These are phyloP conservation scores for Emericellopsis atlantica DNA, from an alignment of 2,329 filamentous ascomycete genomes.

Conservation along the genomic window DNA sequence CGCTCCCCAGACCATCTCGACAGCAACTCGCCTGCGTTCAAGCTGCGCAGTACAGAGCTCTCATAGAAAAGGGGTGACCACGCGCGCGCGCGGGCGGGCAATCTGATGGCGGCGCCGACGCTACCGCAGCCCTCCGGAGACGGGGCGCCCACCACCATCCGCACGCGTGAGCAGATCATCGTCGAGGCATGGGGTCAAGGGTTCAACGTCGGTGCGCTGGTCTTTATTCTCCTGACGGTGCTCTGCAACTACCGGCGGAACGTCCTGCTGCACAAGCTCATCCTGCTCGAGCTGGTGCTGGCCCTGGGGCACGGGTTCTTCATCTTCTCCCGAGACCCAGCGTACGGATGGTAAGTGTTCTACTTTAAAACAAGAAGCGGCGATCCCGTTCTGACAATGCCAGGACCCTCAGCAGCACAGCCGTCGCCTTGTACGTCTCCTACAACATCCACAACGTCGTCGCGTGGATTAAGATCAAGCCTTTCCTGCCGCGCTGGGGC, in stretches of 20 bases:
- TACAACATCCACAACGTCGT: constrained; percentile 6
- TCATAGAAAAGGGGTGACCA: too few relatives aligned
- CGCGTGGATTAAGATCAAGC: constrained; percentile 7
- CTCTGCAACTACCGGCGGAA: constrained; percentile 6
- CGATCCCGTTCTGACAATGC: neutral
- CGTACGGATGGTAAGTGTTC: constrained; percentile 3
- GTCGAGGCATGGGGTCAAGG: constrained; percentile 7
- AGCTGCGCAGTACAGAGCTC: too few relatives aligned
- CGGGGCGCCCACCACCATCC: neutral
- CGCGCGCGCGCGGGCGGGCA: too few relatives aligned
- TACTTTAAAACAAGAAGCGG: neutral
- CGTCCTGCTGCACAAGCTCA: constrained; percentile 7
- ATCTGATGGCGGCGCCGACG: too few relatives aligned
- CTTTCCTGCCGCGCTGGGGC: constrained; percentile 7
- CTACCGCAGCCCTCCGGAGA: too few relatives aligned
- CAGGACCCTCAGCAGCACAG: constrained; percentile 5
- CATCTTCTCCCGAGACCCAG: constrained; percentile 5
- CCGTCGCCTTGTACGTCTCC: constrained; percentile 5
- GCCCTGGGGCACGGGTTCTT: constrained; percentile 5
- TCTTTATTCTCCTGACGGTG: constrained; percentile 5
- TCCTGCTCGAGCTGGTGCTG: constrained; percentile 6
- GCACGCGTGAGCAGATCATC: constrained; percentile 3
- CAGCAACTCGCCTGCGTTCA: too few relatives aligned
- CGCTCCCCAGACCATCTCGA: too few relatives aligned
- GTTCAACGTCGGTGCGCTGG: constrained; percentile 5